These are phyloP conservation scores for Salvia miltiorrhiza DNA, from an alignment of 257 asterid species.

Conservation along the genomic window DNA sequence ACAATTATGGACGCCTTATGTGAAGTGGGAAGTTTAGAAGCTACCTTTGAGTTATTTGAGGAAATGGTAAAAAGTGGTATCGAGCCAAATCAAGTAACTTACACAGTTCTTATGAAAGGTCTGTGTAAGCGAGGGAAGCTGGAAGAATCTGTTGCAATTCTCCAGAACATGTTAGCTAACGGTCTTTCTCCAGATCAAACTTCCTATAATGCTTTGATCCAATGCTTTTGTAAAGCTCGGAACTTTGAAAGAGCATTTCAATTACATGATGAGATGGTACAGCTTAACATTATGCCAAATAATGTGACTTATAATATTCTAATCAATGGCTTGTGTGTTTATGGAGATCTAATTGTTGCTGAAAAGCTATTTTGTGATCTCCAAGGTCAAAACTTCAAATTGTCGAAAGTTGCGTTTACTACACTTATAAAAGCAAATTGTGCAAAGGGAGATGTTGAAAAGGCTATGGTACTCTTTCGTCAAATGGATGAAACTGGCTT, in stretches of 20 bases:
- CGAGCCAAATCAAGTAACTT: slow-evolving; percentile 61
- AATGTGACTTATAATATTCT: slow-evolving; percentile 59
- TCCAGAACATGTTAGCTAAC: slow-evolving; percentile 44
- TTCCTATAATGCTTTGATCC: slow-evolving; percentile 59
- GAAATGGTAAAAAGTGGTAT: slow-evolving; percentile 58
- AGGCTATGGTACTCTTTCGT: slow-evolving; percentile 52
- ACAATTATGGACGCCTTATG: slow-evolving; percentile 65
- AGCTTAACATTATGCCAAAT: slow-evolving; percentile 44
- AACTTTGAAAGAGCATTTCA: slow-evolving; percentile 40
- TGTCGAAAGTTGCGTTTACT: slow-evolving; percentile 64
- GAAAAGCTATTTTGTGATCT: slow-evolving; percentile 47
- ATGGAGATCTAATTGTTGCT: slow-evolving; percentile 52
- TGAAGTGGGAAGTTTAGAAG: slow-evolving; percentile 44
- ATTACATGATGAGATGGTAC: slow-evolving; percentile 46
- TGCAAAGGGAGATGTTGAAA: slow-evolving; percentile 59
- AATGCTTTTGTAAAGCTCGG: slow-evolving; percentile 47
- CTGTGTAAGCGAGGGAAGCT: slow-evolving; percentile 51
- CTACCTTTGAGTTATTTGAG: slow-evolving; percentile 32
- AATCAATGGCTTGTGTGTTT: slow-evolving; percentile 57
- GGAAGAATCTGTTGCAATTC: slow-evolving; percentile 39
- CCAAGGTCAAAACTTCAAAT: slow-evolving; percentile 31
- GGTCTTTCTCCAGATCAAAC: slow-evolving; percentile 59
- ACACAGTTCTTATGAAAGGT: slow-evolving; percentile 68
- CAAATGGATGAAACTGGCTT: slow-evolving; percentile 58
- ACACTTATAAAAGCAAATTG: slow-evolving; percentile 75